These are phyloP conservation scores for Hypoxylon fragiforme DNA, from an alignment of 495 filamentous ascomycete species.

Conservation along the genomic window DNA sequence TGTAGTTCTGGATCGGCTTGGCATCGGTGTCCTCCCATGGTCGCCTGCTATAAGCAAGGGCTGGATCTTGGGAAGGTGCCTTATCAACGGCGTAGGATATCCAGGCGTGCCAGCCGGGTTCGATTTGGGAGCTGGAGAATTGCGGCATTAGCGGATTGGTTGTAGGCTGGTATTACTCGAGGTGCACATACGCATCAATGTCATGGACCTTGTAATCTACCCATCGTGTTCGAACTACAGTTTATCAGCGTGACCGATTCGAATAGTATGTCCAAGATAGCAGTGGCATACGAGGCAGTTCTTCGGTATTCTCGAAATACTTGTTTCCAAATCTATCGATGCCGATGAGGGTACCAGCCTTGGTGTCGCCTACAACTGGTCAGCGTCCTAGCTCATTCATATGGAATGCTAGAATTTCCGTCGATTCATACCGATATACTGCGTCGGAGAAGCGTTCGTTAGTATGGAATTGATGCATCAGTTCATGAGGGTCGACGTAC, in stretches of 20 bases:
- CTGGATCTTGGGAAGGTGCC: slow-evolving; percentile 74
- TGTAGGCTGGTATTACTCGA: slow-evolving; percentile 1
- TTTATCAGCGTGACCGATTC: slow-evolving; percentile 27
- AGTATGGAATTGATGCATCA: slow-evolving; percentile 34
- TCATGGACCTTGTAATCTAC: slow-evolving; percentile 91
- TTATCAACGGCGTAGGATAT: slow-evolving; percentile 91
- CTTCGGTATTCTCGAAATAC: slow-evolving; percentile 94
- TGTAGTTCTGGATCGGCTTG: slow-evolving; percentile 71
- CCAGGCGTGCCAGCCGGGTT: slow-evolving; percentile 99
- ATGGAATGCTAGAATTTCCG: background rate
- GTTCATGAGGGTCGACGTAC: slow-evolving; percentile 56
- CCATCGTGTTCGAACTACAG: slow-evolving; percentile 91
- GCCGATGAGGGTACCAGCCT: slow-evolving; percentile 85
- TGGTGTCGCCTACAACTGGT: slow-evolving; percentile 81
- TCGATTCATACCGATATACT: slow-evolving; percentile 67
- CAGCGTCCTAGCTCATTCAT: slow-evolving; percentile 32
- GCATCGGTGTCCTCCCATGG: slow-evolving; percentile 72
- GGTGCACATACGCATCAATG: slow-evolving; percentile 72
- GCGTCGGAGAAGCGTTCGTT: slow-evolving; percentile 31
- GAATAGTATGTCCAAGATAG: background rate
- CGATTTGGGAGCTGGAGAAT: slow-evolving; percentile 69
- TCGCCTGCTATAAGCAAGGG: slow-evolving; percentile 65
- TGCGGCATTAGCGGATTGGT: slow-evolving; percentile 11
- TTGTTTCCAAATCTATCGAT: slow-evolving; percentile 93
- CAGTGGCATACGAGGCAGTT: slow-evolving; percentile 76